Conservation (phyloP, 345 rosid genomes). For the Eucalyptus sp. region DNA sequence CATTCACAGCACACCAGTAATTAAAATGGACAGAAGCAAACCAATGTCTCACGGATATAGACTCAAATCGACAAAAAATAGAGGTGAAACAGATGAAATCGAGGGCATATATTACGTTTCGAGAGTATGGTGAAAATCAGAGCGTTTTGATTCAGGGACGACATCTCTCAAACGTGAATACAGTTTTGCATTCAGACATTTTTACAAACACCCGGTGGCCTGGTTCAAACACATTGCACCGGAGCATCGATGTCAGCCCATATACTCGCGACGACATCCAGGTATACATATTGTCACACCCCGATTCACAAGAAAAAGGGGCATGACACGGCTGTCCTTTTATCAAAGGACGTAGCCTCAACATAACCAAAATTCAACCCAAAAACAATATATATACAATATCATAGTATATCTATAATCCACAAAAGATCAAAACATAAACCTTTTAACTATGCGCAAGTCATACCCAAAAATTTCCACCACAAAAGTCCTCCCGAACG, state of each 20-base stretch:
- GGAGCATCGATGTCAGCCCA: neutral
- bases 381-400: no score
- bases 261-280: rapidly evolving
- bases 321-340: no score
- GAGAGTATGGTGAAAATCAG: neutral
- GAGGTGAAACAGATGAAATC: neutral
- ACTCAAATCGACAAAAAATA: no score
- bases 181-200: neutral
- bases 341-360: no score
- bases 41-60: neutral
- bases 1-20: neutral
- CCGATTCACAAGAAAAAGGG: no score
- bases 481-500: no score
- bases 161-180: neutral
- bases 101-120: neutral
- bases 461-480: no score
- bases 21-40: neutral
- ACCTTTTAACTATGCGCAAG: no score
- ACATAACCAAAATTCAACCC: no score
- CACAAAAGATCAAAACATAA: no score
- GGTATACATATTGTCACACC: no score
- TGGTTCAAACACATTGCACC: rapidly evolving
- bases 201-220: neutral
- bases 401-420: no score
- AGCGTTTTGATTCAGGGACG: neutral